These are phyloP conservation scores for Amphichorda felina DNA, from an alignment of 2,329 filamentous ascomycete species.

Conservation along the genomic window DNA sequence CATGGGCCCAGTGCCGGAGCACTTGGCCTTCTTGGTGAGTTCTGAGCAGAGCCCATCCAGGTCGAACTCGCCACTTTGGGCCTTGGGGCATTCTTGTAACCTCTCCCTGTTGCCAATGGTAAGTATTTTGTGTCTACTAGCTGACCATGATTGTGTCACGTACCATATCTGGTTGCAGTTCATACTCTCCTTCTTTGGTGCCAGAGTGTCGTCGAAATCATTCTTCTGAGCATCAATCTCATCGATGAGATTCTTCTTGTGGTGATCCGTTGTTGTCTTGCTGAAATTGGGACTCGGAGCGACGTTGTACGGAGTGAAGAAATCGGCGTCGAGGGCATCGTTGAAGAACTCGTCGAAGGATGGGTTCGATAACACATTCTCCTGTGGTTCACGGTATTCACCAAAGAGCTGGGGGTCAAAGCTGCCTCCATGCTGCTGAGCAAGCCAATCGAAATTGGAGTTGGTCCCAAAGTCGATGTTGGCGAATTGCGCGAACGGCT, in stretches of 20 bases:
- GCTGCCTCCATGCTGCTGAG: slow-evolving; percentile 69
- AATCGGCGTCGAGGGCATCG: slow-evolving; percentile 74
- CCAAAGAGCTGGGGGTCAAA: slow-evolving; percentile 90
- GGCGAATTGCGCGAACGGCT: slow-evolving; percentile 16
- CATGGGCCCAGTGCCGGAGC: slow-evolving; percentile 80
- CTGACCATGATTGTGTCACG: slow-evolving; percentile 18
- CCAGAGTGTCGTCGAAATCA: slow-evolving; percentile 52
- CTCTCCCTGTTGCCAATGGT: slow-evolving; percentile 57
- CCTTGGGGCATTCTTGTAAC: slow-evolving; percentile 74
- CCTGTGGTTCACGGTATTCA: slow-evolving; percentile 83
- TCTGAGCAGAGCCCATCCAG: slow-evolving; percentile 88
- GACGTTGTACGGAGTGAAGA: slow-evolving; percentile 71
- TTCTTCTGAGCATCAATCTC: slow-evolving; percentile 69
- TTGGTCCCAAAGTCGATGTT: slow-evolving; percentile 30
- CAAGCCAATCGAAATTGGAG: slow-evolving; percentile 59
- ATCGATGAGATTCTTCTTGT: slow-evolving; percentile 62
- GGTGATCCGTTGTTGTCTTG: slow-evolving; percentile 15
- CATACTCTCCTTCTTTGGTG: slow-evolving; percentile 46
- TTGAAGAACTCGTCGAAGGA: slow-evolving; percentile 63
- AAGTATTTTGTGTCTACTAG: neutral
- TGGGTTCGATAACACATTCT: slow-evolving; percentile 58
- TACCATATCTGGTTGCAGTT: slow-evolving; percentile 93
- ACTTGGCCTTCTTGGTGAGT: slow-evolving; percentile 90
- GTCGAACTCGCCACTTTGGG: slow-evolving; percentile 84
- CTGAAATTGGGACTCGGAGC: slow-evolving; percentile 20